A percentile compares a stretch with the other conserved stretches of the same genome.
These are phyloP conservation scores for Persicaria tinctoria DNA, from an alignment of 148 eudicot genomes.

Conservation along the genomic window DNA sequence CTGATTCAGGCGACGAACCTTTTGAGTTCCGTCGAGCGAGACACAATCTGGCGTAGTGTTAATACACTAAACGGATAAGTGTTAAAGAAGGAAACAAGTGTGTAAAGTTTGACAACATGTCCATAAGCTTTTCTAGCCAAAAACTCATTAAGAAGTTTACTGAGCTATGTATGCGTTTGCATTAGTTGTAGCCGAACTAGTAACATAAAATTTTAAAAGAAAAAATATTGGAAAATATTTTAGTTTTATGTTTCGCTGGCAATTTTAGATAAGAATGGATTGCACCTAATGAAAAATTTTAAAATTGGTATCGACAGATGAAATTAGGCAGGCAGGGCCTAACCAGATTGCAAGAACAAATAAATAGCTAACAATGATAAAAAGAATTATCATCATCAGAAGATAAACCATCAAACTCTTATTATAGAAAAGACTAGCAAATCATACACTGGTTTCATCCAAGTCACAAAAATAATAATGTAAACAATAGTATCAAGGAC, in stretches of 20 bases:
- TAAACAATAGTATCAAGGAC: neutral
- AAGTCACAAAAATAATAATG: neutral
- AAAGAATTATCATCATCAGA: neutral
- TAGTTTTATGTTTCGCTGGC: neutral
- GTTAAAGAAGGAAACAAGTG: neutral
- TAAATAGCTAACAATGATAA: neutral
- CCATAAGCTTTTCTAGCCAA: neutral
- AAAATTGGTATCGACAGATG: neutral
- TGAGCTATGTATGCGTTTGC: neutral
- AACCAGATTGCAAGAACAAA: slow-evolving; percentile 3
- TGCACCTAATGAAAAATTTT: neutral
- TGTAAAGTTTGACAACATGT: neutral
- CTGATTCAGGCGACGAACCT: too few species aligned
- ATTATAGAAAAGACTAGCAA: neutral
- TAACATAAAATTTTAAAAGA: too few species aligned
- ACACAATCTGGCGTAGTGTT: too few species aligned
- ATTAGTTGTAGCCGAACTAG: too few species aligned
- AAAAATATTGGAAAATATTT: too few species aligned
- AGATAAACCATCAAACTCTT: neutral
- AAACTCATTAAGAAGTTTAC: neutral
- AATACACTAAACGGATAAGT: neutral
- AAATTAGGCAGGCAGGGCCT: neutral
- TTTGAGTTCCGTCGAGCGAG: too few species aligned
- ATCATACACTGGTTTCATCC: neutral
- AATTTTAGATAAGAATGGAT: neutral